phyloP scores from a whole-genome alignment of 495 filamentous ascomycete species.

The Penicillium verhagenii region DNA sequence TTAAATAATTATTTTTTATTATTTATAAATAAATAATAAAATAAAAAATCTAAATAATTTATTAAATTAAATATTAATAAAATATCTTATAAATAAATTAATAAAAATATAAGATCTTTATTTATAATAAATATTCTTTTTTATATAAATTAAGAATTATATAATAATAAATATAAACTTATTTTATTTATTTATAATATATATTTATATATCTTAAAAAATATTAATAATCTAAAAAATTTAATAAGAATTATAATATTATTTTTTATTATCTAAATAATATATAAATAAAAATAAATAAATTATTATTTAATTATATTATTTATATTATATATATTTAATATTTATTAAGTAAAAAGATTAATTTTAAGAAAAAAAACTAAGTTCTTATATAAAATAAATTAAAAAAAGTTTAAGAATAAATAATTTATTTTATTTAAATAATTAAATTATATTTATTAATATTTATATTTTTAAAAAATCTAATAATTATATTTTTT shows the following conservation, averaged over 20 bases:
- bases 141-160: not conserved
- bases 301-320: not conserved
- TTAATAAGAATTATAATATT: not conserved
- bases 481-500: not conserved
- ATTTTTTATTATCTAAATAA: not conserved
- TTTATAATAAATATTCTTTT: not conserved
- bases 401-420: not conserved
- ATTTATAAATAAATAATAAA: not conserved
- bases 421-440: not conserved
- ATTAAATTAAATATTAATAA: not conserved
- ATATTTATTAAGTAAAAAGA: not conserved
- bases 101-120: not conserved
- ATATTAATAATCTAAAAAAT: not conserved
- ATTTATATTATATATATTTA: not conserved
- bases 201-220: not conserved
- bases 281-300: not conserved
- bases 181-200: not conserved
- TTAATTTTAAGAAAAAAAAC: not conserved
- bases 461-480: not conserved
- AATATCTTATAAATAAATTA: not conserved
- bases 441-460: not conserved
- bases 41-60: not conserved
- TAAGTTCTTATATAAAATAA: not conserved
- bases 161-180: not conserved
- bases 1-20: not conserved